phyloP scores from a whole-genome alignment of 1,284 basidiomycete genomes.

The Laetiporus sulphureus region DNA sequence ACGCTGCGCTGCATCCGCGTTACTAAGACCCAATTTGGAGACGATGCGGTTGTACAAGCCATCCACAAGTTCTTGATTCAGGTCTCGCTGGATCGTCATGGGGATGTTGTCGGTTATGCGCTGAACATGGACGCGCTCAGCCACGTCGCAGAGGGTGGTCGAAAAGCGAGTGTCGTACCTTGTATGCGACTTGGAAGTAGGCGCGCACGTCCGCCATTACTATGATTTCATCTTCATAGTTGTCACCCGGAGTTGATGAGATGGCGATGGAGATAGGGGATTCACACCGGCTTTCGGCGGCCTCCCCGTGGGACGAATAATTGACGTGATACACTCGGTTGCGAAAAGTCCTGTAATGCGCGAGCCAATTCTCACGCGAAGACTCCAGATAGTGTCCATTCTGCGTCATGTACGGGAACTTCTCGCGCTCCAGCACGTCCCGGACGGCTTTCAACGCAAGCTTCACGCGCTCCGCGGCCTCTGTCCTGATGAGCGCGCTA shows the following conservation, averaged over 20 bases:
- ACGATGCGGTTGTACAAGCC: slow-evolving; percentile 35
- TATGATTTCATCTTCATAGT: slow-evolving; percentile 16
- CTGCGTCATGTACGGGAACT: slow-evolving; percentile 24
- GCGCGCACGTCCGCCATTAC: slow-evolving; percentile 23
- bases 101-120: slow-evolving; percentile 50
- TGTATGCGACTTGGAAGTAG: slow-evolving; percentile 24
- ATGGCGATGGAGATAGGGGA: not conserved
- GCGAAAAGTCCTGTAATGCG: slow-evolving; percentile 10
- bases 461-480: slow-evolving; percentile 4
- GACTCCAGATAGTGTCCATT: slow-evolving; percentile 24
- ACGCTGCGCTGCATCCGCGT: slow-evolving; percentile 17
- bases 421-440: slow-evolving; percentile 23
- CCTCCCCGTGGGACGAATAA: not conserved
- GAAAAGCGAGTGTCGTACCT: slow-evolving; percentile 9
- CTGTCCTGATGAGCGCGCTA: slow-evolving; percentile 7
- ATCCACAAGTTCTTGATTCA: slow-evolving; percentile 35
- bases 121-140: slow-evolving; percentile 26
- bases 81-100: slow-evolving; percentile 41
- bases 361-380: slow-evolving; percentile 15
- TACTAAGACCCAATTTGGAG: slow-evolving; percentile 23
- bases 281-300: not conserved
- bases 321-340: no score
- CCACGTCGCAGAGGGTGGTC: not conserved
- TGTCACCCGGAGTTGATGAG: not conserved
- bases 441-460: slow-evolving; percentile 10